A percentile compares a stretch with the other conserved stretches of the same genome.
phyloP scores from a whole-genome alignment of 495 filamentous ascomycete species.

The Penicillium taxi region DNA sequence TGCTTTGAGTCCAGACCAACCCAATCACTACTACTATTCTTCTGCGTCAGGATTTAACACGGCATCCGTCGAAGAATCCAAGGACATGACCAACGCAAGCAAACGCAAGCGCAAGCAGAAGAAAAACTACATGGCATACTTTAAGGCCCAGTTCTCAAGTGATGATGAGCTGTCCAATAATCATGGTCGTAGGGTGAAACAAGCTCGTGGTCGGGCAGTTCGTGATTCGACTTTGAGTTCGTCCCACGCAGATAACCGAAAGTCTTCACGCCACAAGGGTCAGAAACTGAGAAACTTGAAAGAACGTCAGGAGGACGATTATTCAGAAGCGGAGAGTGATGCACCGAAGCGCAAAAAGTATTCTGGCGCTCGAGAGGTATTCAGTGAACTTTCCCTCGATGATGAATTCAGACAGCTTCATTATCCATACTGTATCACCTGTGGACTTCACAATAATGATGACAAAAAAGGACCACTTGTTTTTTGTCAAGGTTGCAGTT shows the following conservation, averaged over 20 bases:
- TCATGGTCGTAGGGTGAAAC: too few species aligned
- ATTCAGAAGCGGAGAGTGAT: constrained; percentile 47
- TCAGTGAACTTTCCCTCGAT: constrained; percentile 45
- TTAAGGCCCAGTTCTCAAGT: constrained; percentile 9
- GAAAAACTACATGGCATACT: background rate
- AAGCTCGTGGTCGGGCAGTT: too few species aligned
- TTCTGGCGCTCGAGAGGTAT: constrained; percentile 58
- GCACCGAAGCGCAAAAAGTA: constrained; percentile 44
- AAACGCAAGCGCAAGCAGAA: background rate
- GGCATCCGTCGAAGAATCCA: too few species aligned
- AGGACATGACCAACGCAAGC: background rate
- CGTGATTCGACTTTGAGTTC: background rate
- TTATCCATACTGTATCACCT: constrained; percentile 64
- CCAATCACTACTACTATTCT: too few species aligned
- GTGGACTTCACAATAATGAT: constrained; percentile 45
- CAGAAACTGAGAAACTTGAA: constrained; percentile 47
- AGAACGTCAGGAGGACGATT: constrained; percentile 59
- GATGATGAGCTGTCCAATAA: too few species aligned
- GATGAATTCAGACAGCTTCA: constrained; percentile 61
- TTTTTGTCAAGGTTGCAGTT: constrained; percentile 84
- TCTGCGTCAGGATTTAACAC: too few species aligned
- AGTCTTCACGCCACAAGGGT: constrained; percentile 23
- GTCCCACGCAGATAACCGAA: constrained; percentile 19
- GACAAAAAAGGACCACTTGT: constrained; percentile 56
- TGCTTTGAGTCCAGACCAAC: constrained; percentile 2